A percentile compares a stretch with the other conserved stretches of the same genome.
Evolutionary conservation across 345 rosid species (phyloP).

Genomic region (Sisymbrium irio): DNA sequence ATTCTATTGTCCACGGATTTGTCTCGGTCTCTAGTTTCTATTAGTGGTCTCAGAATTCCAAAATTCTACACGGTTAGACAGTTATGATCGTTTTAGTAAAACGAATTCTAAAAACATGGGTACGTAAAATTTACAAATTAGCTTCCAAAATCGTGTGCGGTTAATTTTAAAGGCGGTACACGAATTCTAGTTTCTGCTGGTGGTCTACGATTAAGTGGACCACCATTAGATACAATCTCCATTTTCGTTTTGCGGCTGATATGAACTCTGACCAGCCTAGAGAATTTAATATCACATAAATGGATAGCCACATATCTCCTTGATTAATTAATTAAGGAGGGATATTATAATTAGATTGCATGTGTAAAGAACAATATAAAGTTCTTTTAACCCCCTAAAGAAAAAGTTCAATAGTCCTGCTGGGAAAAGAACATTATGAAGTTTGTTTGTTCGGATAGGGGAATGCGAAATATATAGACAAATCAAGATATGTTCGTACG

Average conservation of each 20-base stretch:
- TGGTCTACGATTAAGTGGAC: slow-evolving; percentile 10
- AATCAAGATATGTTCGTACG: slow-evolving; percentile 7
- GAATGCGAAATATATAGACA: slow-evolving; percentile 3
- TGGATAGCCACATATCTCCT: slow-evolving; percentile 15
- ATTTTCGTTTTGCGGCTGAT: slow-evolving; percentile 13
- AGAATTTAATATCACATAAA: slow-evolving; percentile 1
- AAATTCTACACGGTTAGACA: no score
- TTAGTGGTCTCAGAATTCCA: no score
- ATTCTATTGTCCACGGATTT: no score
- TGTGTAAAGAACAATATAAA: slow-evolving; percentile 19
- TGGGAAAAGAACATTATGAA: slow-evolving; percentile 5
- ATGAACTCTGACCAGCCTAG: slow-evolving; percentile 17
- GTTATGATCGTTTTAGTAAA: no score
- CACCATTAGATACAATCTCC: neutral
- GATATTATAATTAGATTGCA: slow-evolving; percentile 2
- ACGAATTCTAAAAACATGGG: no score
- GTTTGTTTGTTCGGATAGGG: neutral
- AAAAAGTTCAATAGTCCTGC: neutral
- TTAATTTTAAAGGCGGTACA: no score
- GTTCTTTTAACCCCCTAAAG: neutral
- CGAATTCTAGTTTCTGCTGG: no score
- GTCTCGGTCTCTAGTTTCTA: no score
- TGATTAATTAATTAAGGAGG: slow-evolving; percentile 4
- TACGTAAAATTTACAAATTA: no score
- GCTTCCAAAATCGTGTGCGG: no score